Conservation (phyloP, 1,139 yeast species). For the Suhomyces yuchorum region DNA sequence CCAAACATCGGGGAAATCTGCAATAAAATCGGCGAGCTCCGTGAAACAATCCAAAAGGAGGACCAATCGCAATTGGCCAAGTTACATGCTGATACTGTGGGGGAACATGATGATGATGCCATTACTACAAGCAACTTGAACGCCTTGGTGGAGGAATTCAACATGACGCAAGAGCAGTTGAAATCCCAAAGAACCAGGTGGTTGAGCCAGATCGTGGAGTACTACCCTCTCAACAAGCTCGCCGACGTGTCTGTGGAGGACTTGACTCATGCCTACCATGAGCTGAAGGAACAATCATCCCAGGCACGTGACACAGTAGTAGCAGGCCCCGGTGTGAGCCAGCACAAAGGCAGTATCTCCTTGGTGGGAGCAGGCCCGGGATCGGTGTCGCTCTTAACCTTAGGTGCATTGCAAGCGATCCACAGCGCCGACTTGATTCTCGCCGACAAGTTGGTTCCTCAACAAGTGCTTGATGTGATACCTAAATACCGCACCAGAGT, state of each 20-base stretch:
- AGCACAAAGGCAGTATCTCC: conserved; percentile 60
- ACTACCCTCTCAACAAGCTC: conserved; percentile 73
- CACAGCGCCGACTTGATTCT: conserved; percentile 79
- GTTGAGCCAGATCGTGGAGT: conserved; percentile 89
- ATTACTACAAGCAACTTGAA: conserved; percentile 61
- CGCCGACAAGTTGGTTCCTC: conserved; percentile 93
- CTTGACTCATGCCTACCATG: conserved; percentile 45
- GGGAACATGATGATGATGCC: conserved; percentile 72
- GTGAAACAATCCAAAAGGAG: conserved; percentile 56
- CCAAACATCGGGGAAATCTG: conserved; percentile 70
- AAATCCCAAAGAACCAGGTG: conserved; percentile 72
- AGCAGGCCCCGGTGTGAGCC: not conserved
- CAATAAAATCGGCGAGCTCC: conserved; percentile 64
- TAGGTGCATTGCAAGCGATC: conserved; percentile 84
- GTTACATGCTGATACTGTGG: conserved; percentile 31
- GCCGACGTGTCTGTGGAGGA: conserved; percentile 60
- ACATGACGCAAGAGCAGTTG: conserved; percentile 53
- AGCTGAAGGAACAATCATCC: too few relatives aligned
- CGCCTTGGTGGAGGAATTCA: conserved; percentile 61
- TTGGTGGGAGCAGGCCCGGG: conserved; percentile 97
- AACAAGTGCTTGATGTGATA: conserved; percentile 76
- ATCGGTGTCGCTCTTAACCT: conserved; percentile 73
- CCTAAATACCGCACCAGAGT: conserved; percentile 69
- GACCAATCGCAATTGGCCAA: conserved; percentile 39
- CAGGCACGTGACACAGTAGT: too few relatives aligned